Conservation (phyloP, 345 rosid species). For the Firmiana major region DNA sequence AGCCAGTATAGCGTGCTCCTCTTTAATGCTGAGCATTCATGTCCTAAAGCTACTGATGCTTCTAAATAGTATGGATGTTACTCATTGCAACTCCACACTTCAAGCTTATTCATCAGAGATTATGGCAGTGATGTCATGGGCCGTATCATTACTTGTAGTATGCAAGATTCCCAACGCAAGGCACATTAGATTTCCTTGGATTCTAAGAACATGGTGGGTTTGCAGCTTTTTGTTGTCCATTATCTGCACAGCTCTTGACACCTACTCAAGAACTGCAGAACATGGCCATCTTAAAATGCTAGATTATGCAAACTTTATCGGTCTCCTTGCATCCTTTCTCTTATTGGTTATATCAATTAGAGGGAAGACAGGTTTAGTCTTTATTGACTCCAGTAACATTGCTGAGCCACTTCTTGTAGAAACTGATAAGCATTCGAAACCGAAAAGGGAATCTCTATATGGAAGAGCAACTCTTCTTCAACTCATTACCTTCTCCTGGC, state of each 20-base stretch:
- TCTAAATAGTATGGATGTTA: constrained; percentile 26
- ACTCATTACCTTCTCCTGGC: constrained; percentile 86
- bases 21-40: constrained; percentile 45
- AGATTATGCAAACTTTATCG: constrained; percentile 46
- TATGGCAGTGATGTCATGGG: constrained; percentile 47
- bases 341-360: constrained; percentile 51
- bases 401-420: constrained; percentile 57
- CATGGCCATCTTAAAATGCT: constrained; percentile 26
- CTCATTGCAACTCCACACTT: constrained; percentile 39
- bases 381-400: constrained; percentile 23
- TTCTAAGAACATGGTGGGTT: constrained; percentile 79
- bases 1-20: constrained; percentile 42
- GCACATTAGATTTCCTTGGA: constrained; percentile 53
- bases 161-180: constrained; percentile 30
- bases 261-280: constrained; percentile 25
- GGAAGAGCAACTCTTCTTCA: constrained; percentile 72
- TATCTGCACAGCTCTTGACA: constrained; percentile 29
- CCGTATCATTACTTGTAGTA: constrained; percentile 31
- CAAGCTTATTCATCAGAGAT: constrained; percentile 45
- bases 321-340: constrained; percentile 50
- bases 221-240: constrained; percentile 56
- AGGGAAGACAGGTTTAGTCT: constrained; percentile 58
- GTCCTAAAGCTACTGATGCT: constrained; percentile 36
- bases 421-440: constrained; percentile 23
- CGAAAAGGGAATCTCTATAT: constrained; percentile 46